Conservation (phyloP, 2,329 filamentous ascomycete genomes). For the Fusarium secorum region DNA sequence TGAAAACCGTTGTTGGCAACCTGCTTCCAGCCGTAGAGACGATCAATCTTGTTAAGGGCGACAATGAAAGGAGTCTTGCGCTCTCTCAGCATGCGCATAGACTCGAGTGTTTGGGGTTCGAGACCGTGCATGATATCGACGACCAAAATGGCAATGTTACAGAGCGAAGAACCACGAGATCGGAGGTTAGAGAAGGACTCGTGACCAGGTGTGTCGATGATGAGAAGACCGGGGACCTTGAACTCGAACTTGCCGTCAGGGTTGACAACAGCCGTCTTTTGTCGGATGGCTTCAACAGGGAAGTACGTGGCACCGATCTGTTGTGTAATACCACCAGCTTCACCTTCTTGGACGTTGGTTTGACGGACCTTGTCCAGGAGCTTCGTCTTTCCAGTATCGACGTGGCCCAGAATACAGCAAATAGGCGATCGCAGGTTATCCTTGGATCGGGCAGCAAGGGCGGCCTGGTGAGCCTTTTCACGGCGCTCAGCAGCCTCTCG, state of each 20-base stretch:
- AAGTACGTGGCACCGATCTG: slow-evolving; percentile 99
- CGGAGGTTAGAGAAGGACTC: slow-evolving; percentile 99
- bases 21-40: slow-evolving; percentile 98
- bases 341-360: slow-evolving; percentile 98
- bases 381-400: slow-evolving; percentile 99
- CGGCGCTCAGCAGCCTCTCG: slow-evolving; percentile 87
- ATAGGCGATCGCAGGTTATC: slow-evolving; percentile 97
- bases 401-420: slow-evolving; percentile 99
- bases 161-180: slow-evolving; percentile 95
- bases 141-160: slow-evolving; percentile 98
- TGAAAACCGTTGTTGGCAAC: slow-evolving; percentile 98
- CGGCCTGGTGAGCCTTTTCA: slow-evolving; percentile 89
- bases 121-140: slow-evolving; percentile 99
- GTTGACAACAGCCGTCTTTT: slow-evolving; percentile 95
- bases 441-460: slow-evolving; percentile 87
- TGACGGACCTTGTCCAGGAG: slow-evolving; percentile 97
- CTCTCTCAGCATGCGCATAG: slow-evolving; percentile 91
- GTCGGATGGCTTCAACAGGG: slow-evolving; percentile 88
- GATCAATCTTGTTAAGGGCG: slow-evolving; percentile 99
- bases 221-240: slow-evolving; percentile 94
- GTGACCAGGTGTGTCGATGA: slow-evolving; percentile 99
- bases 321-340: slow-evolving; percentile 99
- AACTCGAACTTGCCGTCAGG: slow-evolving; percentile 89
- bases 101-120: slow-evolving; percentile 96
- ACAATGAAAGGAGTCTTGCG: slow-evolving; percentile 98